Conservation (phyloP, 1,139 yeast species). For the Hansenula lynferdii region DNA sequence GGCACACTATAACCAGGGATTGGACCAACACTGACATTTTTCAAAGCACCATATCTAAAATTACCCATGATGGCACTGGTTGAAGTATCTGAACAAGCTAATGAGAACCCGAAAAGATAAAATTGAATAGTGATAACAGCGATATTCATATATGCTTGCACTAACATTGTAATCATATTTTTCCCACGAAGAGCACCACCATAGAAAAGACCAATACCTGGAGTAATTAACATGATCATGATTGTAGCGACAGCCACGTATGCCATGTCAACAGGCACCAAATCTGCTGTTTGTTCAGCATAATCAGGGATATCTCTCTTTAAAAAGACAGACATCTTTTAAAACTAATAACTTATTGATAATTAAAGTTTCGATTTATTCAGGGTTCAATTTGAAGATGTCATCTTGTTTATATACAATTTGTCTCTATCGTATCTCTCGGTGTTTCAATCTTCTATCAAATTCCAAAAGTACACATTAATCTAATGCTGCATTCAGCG, state of each 20-base stretch:
- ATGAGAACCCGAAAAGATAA: slow-evolving; percentile 40
- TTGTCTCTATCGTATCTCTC: no score
- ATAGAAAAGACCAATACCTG: slow-evolving; percentile 40
- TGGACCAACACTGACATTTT: slow-evolving; percentile 34
- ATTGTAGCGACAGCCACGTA: slow-evolving; percentile 28
- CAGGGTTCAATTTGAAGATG: not conserved
- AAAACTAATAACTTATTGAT: no score
- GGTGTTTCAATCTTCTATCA: no score
- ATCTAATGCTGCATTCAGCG: no score
- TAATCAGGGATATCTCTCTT: slow-evolving; percentile 1
- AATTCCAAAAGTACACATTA: no score
- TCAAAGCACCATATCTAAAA: slow-evolving; percentile 36
- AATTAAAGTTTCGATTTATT: not conserved
- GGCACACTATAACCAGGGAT: slow-evolving; percentile 34
- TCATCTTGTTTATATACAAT: not conserved
- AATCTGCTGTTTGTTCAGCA: slow-evolving; percentile 2
- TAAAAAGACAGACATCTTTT: not conserved
- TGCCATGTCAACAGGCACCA: slow-evolving; percentile 21
- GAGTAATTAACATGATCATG: slow-evolving; percentile 39
- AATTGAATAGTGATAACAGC: slow-evolving; percentile 35
- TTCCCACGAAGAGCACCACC: slow-evolving; percentile 35
- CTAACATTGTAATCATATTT: slow-evolving; percentile 34
- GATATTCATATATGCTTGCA: slow-evolving; percentile 39
- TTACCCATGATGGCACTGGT: slow-evolving; percentile 34
- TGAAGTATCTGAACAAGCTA: slow-evolving; percentile 36